A percentile compares a stretch with the other conserved stretches of the same genome.
These are phyloP conservation scores for Collybia nuda DNA, from an alignment of 768 basidiomycete species.

Conservation along the genomic window DNA sequence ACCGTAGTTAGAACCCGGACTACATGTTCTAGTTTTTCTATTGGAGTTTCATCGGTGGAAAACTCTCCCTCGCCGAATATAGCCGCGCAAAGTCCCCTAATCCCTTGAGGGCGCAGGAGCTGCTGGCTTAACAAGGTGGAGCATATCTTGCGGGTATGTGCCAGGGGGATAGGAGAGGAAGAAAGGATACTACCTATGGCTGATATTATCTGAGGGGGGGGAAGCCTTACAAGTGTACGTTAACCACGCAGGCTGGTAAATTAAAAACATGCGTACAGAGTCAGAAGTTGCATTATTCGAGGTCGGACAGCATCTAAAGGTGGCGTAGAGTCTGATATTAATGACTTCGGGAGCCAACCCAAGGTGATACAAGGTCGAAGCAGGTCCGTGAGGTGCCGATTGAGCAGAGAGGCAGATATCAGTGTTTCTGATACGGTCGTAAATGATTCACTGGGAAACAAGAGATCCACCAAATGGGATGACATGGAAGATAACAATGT, in stretches of 20 bases:
- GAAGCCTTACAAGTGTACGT: conserved; percentile 42
- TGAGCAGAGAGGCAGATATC: conserved; percentile 59
- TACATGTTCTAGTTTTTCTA: conserved; percentile 76
- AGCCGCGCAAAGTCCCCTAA: conserved; percentile 66
- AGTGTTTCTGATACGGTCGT: conserved; percentile 53
- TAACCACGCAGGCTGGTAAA: conserved; percentile 14
- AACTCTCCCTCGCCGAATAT: conserved; percentile 65
- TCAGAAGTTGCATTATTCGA: conserved; percentile 53
- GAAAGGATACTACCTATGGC: conserved; percentile 64
- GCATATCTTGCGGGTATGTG: conserved; percentile 59
- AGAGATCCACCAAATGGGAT: conserved; percentile 41
- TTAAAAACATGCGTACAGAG: conserved; percentile 48
- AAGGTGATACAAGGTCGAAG: conserved; percentile 60
- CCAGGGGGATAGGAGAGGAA: conserved; percentile 35
- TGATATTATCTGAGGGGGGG: conserved; percentile 64
- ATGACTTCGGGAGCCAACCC: conserved; percentile 70
- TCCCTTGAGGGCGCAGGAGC: conserved; percentile 67
- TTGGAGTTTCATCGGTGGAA: conserved; percentile 45
- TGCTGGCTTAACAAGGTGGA: conserved; percentile 68
- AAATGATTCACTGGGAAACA: conserved; percentile 55
- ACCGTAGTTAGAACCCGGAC: conserved; percentile 62
- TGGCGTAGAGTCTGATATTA: conserved; percentile 34
- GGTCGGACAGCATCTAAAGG: conserved; percentile 49
- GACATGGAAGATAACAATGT: conserved; percentile 40
- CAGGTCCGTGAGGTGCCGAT: conserved; percentile 54